Conservation (phyloP, 2,329 filamentous ascomycete species). For the Venturia nashicola region DNA sequence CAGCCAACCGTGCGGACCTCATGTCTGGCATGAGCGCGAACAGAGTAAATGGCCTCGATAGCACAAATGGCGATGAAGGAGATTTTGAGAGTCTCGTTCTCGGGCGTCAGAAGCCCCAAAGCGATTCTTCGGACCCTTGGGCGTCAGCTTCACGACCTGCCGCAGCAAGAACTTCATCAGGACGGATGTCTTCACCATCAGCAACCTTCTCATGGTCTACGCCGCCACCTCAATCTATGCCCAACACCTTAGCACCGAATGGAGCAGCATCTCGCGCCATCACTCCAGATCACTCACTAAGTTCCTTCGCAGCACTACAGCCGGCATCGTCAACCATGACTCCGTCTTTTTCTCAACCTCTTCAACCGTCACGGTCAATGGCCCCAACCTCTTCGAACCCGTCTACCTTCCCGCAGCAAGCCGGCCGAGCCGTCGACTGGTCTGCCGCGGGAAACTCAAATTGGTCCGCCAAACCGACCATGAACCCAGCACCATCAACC, state of each 20-base stretch:
- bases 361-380: slow-evolving; percentile 19
- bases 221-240: slow-evolving; percentile 16
- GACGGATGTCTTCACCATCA: slow-evolving; percentile 19
- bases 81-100: slow-evolving; percentile 89
- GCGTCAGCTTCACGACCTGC: slow-evolving; percentile 21
- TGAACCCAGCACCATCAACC: not conserved
- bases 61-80: slow-evolving; percentile 51
- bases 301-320: slow-evolving; percentile 34
- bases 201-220: slow-evolving; percentile 36
- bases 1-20: slow-evolving; percentile 48
- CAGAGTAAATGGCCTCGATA: slow-evolving; percentile 43
- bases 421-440: slow-evolving; percentile 1
- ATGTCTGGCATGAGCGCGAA: slow-evolving; percentile 49
- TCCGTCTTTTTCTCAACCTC: slow-evolving; percentile 23
- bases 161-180: slow-evolving; percentile 16
- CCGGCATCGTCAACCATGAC: slow-evolving; percentile 22
- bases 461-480: not conserved
- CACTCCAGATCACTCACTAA: slow-evolving; percentile 39
- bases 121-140: slow-evolving; percentile 30
- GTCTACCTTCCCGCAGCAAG: not conserved
- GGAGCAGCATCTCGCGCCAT: slow-evolving; percentile 30
- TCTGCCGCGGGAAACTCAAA: slow-evolving; percentile 1
- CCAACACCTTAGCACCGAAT: slow-evolving; percentile 13
- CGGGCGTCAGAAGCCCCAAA: slow-evolving; percentile 41
- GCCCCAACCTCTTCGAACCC: not conserved